Percentiles rank a stretch among this genome's conserved stretches.
These are phyloP conservation scores for Candida glucosophila DNA, from an alignment of 1,139 yeast species.

Conservation along the genomic window DNA sequence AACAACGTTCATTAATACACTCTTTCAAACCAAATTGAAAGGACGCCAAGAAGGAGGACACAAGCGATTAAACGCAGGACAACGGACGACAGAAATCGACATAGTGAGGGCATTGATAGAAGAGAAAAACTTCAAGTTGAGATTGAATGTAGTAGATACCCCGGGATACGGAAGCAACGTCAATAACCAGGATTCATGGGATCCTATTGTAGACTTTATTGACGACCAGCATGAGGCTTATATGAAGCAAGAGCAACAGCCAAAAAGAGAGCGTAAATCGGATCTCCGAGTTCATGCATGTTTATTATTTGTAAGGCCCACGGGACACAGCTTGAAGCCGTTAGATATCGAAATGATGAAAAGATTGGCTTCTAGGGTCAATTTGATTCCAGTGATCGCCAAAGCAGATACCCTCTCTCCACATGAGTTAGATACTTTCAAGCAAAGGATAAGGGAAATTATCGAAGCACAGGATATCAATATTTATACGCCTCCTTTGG, in stretches of 20 bases:
- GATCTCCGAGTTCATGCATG: slow-evolving; percentile 96
- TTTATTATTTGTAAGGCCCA: slow-evolving; percentile 89
- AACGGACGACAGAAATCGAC: slow-evolving; percentile 86
- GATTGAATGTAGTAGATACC: slow-evolving; percentile 86
- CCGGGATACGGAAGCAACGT: slow-evolving; percentile 98
- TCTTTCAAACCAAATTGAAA: slow-evolving; percentile 69
- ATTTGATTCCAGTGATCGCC: slow-evolving; percentile 90
- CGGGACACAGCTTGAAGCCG: slow-evolving; percentile 92
- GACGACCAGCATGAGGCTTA: slow-evolving; percentile 95
- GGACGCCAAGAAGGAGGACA: slow-evolving; percentile 59
- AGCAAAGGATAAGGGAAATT: slow-evolving; percentile 80
- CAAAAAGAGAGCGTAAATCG: slow-evolving; percentile 55
- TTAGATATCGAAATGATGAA: slow-evolving; percentile 92
- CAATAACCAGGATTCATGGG: slow-evolving; percentile 89
- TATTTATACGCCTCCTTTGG: slow-evolving; percentile 84
- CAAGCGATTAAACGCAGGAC: slow-evolving; percentile 51
- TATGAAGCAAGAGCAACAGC: slow-evolving; percentile 97
- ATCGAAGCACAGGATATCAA: slow-evolving; percentile 88
- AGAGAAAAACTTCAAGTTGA: slow-evolving; percentile 81
- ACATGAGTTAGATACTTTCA: slow-evolving; percentile 71
- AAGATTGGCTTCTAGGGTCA: slow-evolving; percentile 78
- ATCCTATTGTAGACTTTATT: slow-evolving; percentile 83
- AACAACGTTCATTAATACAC: slow-evolving; percentile 88
- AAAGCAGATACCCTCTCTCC: slow-evolving; percentile 90
- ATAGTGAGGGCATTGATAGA: slow-evolving; percentile 85